Percentiles rank a stretch among this genome's conserved stretches.
phyloP scores from a whole-genome alignment of 2,329 filamentous ascomycete species.

The Phyllosticta paracitricarpa region DNA sequence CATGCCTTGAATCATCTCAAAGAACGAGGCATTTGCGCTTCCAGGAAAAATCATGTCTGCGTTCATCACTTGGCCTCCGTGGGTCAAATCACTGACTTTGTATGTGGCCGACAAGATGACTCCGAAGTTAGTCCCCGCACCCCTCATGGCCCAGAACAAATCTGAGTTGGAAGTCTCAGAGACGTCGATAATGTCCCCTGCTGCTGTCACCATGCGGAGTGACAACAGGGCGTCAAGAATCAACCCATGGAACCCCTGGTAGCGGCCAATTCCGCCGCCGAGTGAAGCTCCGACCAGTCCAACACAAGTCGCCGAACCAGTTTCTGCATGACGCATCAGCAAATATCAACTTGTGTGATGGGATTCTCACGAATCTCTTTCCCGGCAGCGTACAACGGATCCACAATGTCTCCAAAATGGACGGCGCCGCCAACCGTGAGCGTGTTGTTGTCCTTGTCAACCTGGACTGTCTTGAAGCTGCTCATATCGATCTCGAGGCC shows the following conservation, averaged over 20 bases:
- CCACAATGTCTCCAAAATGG: conserved; percentile 18
- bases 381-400: conserved; percentile 17
- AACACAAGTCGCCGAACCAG: conserved; percentile 16
- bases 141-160: conserved; percentile 31
- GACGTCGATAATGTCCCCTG: conserved; percentile 21
- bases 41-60: too few species aligned
- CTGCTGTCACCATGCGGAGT: conserved; percentile 20
- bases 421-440: conserved; percentile 20
- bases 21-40: too few species aligned
- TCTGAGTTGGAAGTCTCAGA: conserved; percentile 21
- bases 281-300: conserved; percentile 49
- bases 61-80: too few species aligned
- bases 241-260: conserved; percentile 38
- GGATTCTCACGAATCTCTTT: conserved; percentile 26
- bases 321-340: conserved; percentile 2
- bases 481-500: conserved; percentile 25
- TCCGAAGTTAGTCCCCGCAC: conserved; percentile 31
- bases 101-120: conserved; percentile 14
- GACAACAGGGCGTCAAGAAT: conserved; percentile 18
- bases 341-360: too few species aligned
- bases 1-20: too few species aligned
- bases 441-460: conserved; percentile 16
- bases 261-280: conserved; percentile 47
- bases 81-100: too few species aligned
- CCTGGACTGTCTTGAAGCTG: conserved; percentile 17